Evolutionary conservation across 1,139 yeast genomes (phyloP), one percentile per base, ranked within the genome.

Genomic region (Geotrichum macrosporum): DNA sequence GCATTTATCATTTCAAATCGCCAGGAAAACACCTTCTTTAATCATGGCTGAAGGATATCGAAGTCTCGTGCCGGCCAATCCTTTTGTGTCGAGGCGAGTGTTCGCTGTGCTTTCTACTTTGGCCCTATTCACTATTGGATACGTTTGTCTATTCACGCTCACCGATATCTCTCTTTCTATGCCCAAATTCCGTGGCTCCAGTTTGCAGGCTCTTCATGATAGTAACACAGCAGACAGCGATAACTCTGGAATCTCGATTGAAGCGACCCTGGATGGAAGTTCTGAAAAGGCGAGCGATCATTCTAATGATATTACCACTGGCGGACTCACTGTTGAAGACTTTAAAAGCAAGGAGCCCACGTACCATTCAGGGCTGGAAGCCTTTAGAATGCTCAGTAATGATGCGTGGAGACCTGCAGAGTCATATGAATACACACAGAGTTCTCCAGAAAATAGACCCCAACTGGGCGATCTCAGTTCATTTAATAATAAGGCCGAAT

Each of bases 391-490:
- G 29, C 8, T 46, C 5, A 37, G 48, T 3, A 35, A 38, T 20
- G 53, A 50, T 27, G 49, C 46, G 4, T 50, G 53, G 53, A 33
- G 48, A 18, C 44, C 47, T 4, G 10, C 34, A 6, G 50, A 47
- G n/a, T 27, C 44, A 5, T 50, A 47, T 35, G 32, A 33, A 1
- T 22, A 20, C 5, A 27, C 44, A 4, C 15, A 9, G 15, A 18
- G 26, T 20, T 40, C 47, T 6, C 36, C 31, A 4, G 40, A 24
- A 24, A 40, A 47, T 16, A 24, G 50, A 27, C 50, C 50, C 12
- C 10, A 31, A 4, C 31, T 41, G n/a, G 37, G 35, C 9, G 36
- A 39, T 9, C 35, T 44, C 13, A 19, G 34, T 20, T 21, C 22
- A 21, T 50, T 27, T 34, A 29, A 35, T 10, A 45, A 47, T 35